These are phyloP conservation scores for Niebla homalea DNA, from an alignment of 495 filamentous ascomycete species.

Conservation along the genomic window DNA sequence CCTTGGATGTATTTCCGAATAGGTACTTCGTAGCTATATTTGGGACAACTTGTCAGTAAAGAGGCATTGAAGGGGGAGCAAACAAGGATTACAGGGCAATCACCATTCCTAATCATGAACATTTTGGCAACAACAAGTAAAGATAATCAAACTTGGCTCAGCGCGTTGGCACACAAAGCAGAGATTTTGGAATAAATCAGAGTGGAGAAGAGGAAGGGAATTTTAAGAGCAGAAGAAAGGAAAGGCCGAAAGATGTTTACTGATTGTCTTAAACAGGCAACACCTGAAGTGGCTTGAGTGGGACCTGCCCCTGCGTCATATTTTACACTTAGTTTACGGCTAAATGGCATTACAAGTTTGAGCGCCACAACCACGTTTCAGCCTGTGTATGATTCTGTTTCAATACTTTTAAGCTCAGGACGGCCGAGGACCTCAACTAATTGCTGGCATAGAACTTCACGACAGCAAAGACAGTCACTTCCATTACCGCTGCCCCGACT, in stretches of 20 bases:
- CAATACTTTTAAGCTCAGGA: background rate
- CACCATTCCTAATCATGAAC: conserved; percentile 64
- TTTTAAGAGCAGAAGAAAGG: background rate
- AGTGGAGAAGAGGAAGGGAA: background rate
- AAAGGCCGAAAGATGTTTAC: background rate
- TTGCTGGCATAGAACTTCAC: background rate
- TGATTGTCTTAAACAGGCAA: background rate
- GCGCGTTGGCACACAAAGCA: too few species aligned
- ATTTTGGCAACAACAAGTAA: conserved; percentile 24
- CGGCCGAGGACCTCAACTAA: background rate
- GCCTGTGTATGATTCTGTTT: background rate
- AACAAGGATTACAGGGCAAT: conserved; percentile 21
- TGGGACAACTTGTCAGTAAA: conserved; percentile 15
- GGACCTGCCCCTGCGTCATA: too few species aligned
- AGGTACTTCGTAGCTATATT: conserved; percentile 72
- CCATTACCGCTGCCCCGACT: background rate
- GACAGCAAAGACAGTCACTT: too few species aligned
- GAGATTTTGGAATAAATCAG: background rate
- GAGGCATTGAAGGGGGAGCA: conserved; percentile 21
- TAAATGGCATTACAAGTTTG: background rate
- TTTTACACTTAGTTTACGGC: background rate
- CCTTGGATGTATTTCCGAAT: conserved; percentile 85
- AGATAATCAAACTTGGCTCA: background rate
- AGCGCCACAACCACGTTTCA: background rate
- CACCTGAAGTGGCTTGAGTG: background rate